phyloP scores from a whole-genome alignment of 2,329 filamentous ascomycete species.

The Aspergillus niger region DNA sequence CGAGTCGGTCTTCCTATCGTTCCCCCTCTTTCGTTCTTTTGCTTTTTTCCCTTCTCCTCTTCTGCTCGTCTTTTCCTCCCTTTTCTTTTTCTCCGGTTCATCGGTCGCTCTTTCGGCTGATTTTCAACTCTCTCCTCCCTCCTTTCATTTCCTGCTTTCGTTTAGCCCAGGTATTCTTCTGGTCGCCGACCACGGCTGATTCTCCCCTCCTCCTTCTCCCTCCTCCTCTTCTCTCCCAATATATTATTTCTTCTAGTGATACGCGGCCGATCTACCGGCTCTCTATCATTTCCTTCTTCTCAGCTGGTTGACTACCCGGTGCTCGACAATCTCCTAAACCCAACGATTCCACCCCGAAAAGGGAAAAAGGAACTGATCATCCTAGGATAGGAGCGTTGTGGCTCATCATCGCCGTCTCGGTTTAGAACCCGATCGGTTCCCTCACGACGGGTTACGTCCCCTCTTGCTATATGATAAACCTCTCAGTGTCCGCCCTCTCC shows the following conservation, averaged over 20 bases:
- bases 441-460: background rate
- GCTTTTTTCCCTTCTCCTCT: background rate
- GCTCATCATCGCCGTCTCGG: background rate
- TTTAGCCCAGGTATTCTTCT: background rate
- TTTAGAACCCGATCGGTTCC: background rate
- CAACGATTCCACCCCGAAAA: background rate
- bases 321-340: background rate
- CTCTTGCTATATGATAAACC: conserved; percentile 1
- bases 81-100: background rate
- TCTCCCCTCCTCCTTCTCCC: background rate
- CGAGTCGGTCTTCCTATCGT: background rate
- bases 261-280: background rate
- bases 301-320: background rate
- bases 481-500: background rate
- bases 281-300: background rate
- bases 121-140: background rate
- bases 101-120: background rate
- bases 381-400: background rate
- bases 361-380: background rate
- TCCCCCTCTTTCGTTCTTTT: background rate
- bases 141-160: background rate
- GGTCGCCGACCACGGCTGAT: background rate
- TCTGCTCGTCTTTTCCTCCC: background rate
- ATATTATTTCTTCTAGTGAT: conserved; percentile 2
- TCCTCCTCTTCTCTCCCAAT: background rate